Conservation (phyloP, 176 grass and related monocot genomes). For the Pontederia crassipes region DNA sequence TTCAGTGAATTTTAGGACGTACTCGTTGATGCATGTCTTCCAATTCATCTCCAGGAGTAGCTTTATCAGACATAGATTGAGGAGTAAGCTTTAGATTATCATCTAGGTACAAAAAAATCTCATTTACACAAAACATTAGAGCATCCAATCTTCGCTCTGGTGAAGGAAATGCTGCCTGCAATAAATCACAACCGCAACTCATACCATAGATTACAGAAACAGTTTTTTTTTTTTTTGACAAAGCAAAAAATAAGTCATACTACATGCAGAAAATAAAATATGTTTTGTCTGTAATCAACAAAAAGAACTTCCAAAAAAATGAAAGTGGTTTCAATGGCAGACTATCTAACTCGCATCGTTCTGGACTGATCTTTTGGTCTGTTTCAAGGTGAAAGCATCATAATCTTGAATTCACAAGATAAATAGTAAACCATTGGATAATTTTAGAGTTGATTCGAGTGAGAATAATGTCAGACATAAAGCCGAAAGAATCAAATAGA, state of each 20-base stretch:
- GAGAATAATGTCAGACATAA: too few relatives aligned
- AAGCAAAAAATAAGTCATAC: too few relatives aligned
- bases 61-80: conserved; percentile 86
- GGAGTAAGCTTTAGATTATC: conserved; percentile 78
- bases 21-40: conserved; percentile 95
- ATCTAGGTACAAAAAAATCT: conserved; percentile 66
- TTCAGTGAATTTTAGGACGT: conserved; percentile 32
- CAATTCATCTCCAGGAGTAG: conserved; percentile 76
- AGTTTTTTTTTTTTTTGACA: not conserved
- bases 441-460: too few relatives aligned
- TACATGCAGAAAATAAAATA: too few relatives aligned
- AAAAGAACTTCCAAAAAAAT: not conserved
- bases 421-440: too few relatives aligned
- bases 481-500: too few relatives aligned
- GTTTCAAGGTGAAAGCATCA: too few relatives aligned
- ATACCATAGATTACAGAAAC: conserved; percentile 3
- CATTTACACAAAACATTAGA: conserved; percentile 87
- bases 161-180: conserved; percentile 77
- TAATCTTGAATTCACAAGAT: too few relatives aligned
- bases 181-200: conserved; percentile 19
- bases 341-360: not conserved
- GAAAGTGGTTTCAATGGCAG: not conserved
- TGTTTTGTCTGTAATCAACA: too few relatives aligned
- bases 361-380: too few relatives aligned
- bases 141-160: conserved; percentile 91